phyloP scores from a whole-genome alignment of 177 flowering plant genomes.

The Vitis hybrid region DNA sequence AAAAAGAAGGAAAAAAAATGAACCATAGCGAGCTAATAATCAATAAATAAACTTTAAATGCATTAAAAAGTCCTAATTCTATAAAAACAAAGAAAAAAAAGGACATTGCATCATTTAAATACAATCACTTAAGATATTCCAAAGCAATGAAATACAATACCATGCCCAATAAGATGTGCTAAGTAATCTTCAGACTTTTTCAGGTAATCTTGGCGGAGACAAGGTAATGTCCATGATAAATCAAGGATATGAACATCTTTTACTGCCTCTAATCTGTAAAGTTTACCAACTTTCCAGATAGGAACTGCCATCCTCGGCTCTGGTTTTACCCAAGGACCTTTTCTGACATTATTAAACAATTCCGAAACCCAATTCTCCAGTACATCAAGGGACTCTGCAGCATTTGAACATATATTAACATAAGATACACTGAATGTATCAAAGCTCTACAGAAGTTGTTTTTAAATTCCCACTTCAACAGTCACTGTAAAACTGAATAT shows the following conservation, averaged over 20 bases:
- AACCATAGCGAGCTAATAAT: background rate
- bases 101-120: background rate
- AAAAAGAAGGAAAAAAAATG: background rate
- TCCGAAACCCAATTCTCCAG: constrained; percentile 87
- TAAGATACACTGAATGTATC: background rate
- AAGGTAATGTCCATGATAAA: constrained; percentile 89
- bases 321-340: constrained; percentile 37
- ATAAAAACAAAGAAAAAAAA: background rate
- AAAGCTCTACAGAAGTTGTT: background rate
- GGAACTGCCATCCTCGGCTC: constrained; percentile 39
- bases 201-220: constrained; percentile 70
- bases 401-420: constrained; percentile 16
- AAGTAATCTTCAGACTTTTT: constrained; percentile 93
- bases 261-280: constrained; percentile 83
- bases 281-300: constrained; percentile 78
- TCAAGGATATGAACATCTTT: constrained; percentile 89
- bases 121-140: background rate
- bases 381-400: constrained; percentile 79
- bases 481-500: too few relatives aligned
- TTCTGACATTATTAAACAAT: constrained; percentile 58
- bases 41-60: background rate
- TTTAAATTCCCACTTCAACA: too few relatives aligned
- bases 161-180: constrained; percentile 97
- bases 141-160: constrained; percentile 39
- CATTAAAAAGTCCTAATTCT: background rate